A percentile compares a stretch with the other conserved stretches of the same genome.
Conservation (phyloP, 2,329 filamentous ascomycete genomes). For the Aspergillus ochraceus region DNA sequence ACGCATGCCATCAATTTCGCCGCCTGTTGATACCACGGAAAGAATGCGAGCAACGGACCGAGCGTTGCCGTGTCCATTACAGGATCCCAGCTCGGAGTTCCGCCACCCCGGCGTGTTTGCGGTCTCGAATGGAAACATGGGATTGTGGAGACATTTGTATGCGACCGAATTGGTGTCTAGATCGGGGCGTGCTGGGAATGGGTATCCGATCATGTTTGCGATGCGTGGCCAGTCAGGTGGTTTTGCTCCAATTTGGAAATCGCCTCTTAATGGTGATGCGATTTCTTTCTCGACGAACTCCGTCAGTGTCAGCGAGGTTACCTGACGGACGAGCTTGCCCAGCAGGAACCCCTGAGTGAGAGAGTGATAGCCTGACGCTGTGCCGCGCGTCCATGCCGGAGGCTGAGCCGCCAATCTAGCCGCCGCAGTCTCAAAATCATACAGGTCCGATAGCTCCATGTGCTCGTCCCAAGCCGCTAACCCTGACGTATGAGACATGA, state of each 20-base stretch:
- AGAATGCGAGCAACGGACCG: conserved; percentile 44
- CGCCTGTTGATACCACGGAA: conserved; percentile 38
- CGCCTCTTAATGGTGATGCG: conserved; percentile 43
- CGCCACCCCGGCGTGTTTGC: conserved; percentile 37
- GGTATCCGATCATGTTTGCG: conserved; percentile 32
- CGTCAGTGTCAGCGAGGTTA: conserved; percentile 42
- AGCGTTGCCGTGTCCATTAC: conserved; percentile 51
- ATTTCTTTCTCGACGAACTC: conserved; percentile 49
- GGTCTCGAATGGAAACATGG: conserved; percentile 2
- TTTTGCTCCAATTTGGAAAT: conserved; percentile 48
- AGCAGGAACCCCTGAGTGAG: conserved; percentile 44
- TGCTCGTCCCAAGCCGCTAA: conserved; percentile 35
- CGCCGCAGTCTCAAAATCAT: conserved; percentile 29
- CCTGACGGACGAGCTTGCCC: conserved; percentile 45
- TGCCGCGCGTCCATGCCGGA: conserved; percentile 49
- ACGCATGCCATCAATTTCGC: conserved; percentile 32
- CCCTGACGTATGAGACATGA: conserved; percentile 43
- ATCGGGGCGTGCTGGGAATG: conserved; percentile 12
- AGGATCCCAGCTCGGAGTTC: conserved; percentile 42
- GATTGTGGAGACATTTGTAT: background rate
- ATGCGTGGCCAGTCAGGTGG: conserved; percentile 47
- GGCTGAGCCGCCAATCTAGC: conserved; percentile 40
- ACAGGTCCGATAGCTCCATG: conserved; percentile 36
- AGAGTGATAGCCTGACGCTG: conserved; percentile 45
- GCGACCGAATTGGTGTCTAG: background rate